Base-by-base conservation (phyloP, 2,329 filamentous ascomycete species). In the Verticillium alfalfae region DNA sequence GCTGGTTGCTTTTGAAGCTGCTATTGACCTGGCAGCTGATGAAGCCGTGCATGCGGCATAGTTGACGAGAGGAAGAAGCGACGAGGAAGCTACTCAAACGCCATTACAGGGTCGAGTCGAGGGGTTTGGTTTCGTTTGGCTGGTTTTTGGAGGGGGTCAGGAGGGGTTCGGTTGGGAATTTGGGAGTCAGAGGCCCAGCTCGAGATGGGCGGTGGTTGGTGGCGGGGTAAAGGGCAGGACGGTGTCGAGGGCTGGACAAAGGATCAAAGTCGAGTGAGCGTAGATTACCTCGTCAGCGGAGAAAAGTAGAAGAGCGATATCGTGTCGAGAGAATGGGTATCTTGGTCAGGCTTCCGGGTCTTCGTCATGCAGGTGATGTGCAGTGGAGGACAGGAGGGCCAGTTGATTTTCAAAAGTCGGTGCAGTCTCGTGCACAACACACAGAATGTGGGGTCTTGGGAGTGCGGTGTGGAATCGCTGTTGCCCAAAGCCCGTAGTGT, bases 1-100 rank as follows among this genome's bases (percentile, higher is more conserved):
- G 56, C 56, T 64, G 57, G 22, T 60, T 55, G 22, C 36, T 54
- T 34, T 58, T 52, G 34, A 71, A 68, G 76, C 76, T 78, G 77
- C 76, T 79, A 78, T 75, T 73, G 75, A 67, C 71, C 72, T 65
- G 74, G 76, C 76, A 78, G 76, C 77, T 69, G 72, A 70, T 59
- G 49, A 65, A 60, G 62, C 66, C 67, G 71, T 70, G 71, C 75
- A 78, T 77, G 66, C 75, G 78, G 73, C 77, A 79, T 79, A 72
- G 70, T 78, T 66, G 63, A 63, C 70, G 65, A 66, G 65, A 67
- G 67, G 26, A 31, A 22, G 22, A 22, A 68, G 66, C 67, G 70
- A 67, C 68, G 69, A 68, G 68, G 67, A 74, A 73, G 75, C 75
- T 77, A 78, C 74, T 72, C 72, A 70, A 70, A 70, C 72, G 73